phyloP scores from a whole-genome alignment of 73 alveolate species.

The Tetrahymena borealis region DNA sequence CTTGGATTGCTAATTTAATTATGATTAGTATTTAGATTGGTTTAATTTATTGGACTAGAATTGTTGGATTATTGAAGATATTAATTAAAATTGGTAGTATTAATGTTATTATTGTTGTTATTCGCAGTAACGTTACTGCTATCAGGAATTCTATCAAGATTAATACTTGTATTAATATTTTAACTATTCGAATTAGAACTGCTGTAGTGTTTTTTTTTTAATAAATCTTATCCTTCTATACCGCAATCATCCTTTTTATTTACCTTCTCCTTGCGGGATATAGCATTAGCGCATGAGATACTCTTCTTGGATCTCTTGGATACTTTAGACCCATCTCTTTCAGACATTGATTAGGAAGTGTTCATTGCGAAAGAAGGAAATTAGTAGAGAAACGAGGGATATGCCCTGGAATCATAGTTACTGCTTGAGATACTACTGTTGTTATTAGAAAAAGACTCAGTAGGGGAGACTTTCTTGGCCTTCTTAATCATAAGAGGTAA shows the following conservation, averaged over 20 bases:
- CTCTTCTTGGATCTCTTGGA: background rate
- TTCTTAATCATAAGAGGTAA: background rate
- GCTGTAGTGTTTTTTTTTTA: background rate
- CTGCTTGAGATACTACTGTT: background rate
- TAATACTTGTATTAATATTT: background rate
- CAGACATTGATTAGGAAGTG: background rate
- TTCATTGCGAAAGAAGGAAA: background rate
- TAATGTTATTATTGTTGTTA: background rate
- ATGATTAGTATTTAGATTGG: background rate
- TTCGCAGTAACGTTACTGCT: background rate
- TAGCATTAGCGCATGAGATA: background rate
- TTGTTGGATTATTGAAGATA: background rate
- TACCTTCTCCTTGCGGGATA: too few relatives aligned
- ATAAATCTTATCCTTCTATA: background rate
- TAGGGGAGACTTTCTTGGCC: background rate
- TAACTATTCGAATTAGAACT: background rate
- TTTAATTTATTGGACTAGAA: background rate
- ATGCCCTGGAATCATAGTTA: background rate
- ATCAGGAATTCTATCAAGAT: background rate
- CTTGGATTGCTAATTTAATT: background rate
- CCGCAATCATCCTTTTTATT: background rate
- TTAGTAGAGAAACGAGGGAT: background rate
- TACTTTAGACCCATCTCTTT: background rate
- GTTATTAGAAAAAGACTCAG: background rate
- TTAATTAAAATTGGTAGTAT: background rate